Base-by-base conservation (phyloP, 1,284 basidiomycete genomes). In the Rhodotorula sp. region DNA sequence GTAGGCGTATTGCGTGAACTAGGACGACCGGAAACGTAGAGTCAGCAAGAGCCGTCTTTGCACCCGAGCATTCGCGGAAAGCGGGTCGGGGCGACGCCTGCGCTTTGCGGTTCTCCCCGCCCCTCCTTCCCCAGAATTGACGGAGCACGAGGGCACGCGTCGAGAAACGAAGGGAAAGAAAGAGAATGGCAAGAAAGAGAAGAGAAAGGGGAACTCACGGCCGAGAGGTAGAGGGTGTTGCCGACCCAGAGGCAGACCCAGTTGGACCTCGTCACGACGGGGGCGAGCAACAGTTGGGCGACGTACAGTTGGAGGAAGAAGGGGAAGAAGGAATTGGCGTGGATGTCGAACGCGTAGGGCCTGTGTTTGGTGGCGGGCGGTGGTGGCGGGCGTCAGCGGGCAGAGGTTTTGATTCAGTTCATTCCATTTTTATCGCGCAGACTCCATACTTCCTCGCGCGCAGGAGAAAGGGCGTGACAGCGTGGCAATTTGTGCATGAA, bases 261-360 rank as follows among this genome's bases (percentile, higher is more conserved):
- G 77, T 91, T 93, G 77, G 89, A 87, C 79, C 87, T 87, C 39
- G 91, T 86, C 62, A 97, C 85, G 54, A 96, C 86, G 2, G 92
- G 90, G 0, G 92, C 86, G 8, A 97, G 85, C 73, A 93, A 88
- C 5, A 96, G 85, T 79, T 96, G 91, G 0, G 89, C 90, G 65
- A 93, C 84, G 80, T 95, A 94, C 64, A 95, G 86, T 23, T 91
- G 90, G 70, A 96, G 86, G 82, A 91, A 95, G 66, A 93, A 84
- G 6, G 93, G 93, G 83, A 96, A 96, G 85, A 97, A 97, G 7
- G 92, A 89, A 79, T 97, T 97, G 74, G 91, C 93, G 80, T 95
- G 93, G 23, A 97, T 91, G 81, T 97, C 94, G 79, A 97, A 95
- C 21, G 91, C 91, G 82, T 95, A 97, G 23, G 89, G 90, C 29